Base-by-base conservation (phyloP, 2,329 filamentous ascomycete species). In the Ascochyta clinopodiicola region DNA sequence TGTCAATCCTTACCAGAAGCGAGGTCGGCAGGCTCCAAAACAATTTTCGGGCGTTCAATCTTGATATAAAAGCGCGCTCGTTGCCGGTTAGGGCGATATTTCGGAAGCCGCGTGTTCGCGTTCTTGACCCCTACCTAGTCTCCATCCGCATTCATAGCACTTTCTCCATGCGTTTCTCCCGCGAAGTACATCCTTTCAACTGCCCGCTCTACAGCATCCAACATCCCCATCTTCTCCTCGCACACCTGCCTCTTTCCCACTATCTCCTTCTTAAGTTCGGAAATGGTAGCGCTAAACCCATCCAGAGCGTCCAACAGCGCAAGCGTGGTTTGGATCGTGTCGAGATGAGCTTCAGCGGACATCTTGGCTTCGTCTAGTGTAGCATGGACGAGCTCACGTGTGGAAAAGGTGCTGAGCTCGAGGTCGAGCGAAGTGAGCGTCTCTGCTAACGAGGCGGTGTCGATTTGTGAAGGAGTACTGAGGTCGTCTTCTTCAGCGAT, bases 221-320 rank as follows among this genome's bases (percentile, higher is more conserved):
- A 24, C 35, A 58, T 56, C 13, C 1, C 38, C 27, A 60, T 9
- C 37, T 54, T 59, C 15, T 42, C 56, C 37, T 60, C 50, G n/a
- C 60, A 66, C 2, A 19, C 31, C 31, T 17, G 32, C 15, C 53
- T 59, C 22, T 55, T 61, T 12, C 36, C 54, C 21, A 48, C 2
- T 42, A 65, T 63, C 21, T 68, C 59, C 2, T 32, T 13, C 24
- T 21, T 56, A 10, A 65, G 22, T 7, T 56, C 51, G 6, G 31
- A 39, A 1, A 66, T 53, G 2, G 60, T 64, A 6, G 40, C 53
- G 17, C 65, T 62, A 7, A 66, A 59, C 1, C 60, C 63, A 5
- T 51, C 42, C 0, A 68, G 43, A 6, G 63, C 50, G 3, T 46
- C 38, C 2, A 68, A 44, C 6, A 68, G 13, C 7, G 51, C 56